Conservation (phyloP, 108 stramenopile species). For the Nitzschia sp. region DNA sequence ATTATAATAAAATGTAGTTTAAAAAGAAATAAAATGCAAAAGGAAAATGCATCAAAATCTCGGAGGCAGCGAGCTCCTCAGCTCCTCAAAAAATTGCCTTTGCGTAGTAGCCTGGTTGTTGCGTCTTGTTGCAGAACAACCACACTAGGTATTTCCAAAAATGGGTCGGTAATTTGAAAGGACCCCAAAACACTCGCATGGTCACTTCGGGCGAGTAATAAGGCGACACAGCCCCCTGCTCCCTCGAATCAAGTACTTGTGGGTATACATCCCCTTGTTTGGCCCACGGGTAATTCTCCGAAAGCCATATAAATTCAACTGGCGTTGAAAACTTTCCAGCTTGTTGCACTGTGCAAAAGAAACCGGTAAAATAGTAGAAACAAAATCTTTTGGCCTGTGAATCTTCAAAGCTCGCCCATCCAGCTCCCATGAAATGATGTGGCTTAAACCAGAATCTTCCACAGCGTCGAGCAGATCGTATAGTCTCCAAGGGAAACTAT, state of each 20-base stretch:
- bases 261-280: slow-evolving; percentile 30
- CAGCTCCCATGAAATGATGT: slow-evolving; percentile 3
- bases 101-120: too few species aligned
- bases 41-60: too few species aligned
- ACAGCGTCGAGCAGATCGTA: slow-evolving; percentile 1
- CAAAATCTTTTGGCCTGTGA: not conserved
- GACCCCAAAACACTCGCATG: too few species aligned
- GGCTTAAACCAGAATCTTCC: not conserved
- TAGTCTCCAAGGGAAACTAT: slow-evolving; percentile 1
- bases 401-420: slow-evolving; percentile 8
- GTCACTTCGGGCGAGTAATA: slow-evolving; percentile 13
- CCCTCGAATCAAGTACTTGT: slow-evolving; percentile 34
- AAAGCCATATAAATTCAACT: slow-evolving; percentile 77
- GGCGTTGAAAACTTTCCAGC: slow-evolving; percentile 76
- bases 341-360: not conserved
- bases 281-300: slow-evolving; percentile 21
- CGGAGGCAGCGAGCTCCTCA: too few species aligned
- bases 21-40: too few species aligned
- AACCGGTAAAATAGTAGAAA: not conserved
- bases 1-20: too few species aligned
- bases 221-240: not conserved
- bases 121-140: too few species aligned
- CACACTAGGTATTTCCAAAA: too few species aligned
- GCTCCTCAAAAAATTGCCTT: too few species aligned
- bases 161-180: too few species aligned